Base-by-base conservation (phyloP, 2,329 filamentous ascomycete genomes). In the Colletotrichum sp. region DNA sequence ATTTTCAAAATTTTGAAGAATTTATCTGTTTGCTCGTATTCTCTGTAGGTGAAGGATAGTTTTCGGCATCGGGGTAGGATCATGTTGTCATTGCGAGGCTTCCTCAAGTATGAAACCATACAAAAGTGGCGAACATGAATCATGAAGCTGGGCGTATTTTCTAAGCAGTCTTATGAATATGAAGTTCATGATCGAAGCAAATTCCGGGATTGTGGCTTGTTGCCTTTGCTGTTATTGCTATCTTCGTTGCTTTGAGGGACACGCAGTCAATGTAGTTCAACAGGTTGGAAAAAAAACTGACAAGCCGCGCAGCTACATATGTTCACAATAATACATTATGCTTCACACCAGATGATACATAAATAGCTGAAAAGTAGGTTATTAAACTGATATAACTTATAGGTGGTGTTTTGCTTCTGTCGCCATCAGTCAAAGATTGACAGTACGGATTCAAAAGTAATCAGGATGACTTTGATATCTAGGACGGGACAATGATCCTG, bases 241-340 rank as follows among this genome's bases (percentile, higher is more conserved):
- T n/a, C 43, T 13, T 47, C 2, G 1, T 21, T 47, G 43, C n/a
- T 47, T 8, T 12, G n/a, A 47, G n/a, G 43, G 6, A 13, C 11
- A 8, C 11, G 6, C 43, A 47, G n/a, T 2, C 43, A 47, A 47
- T 18, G 43, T 47, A 21, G 6, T 21, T 47, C 0, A n/a, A 43
- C 18, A 5, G 38, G 5, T 12, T 43, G 0, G 1, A 3, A 3
- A 13, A 47, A 7, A 13, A 47, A 3, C n/a, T 13, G 11, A 21
- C n/a, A 13, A 47, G n/a, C n/a, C 18, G 11, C 43, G 12, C 43
- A 21, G 4, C 2, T 13, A 21, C 43, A 21, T 6, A 21, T 8
- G 4, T 5, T 21, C 0, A 13, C 2, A 13, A 4, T 13, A 2
- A 7, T 4, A 33, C 11, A 13, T 2, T 0, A 13, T 21, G 43